phyloP scores from a whole-genome alignment of 75 land plant species.

The Pinus taeda region DNA sequence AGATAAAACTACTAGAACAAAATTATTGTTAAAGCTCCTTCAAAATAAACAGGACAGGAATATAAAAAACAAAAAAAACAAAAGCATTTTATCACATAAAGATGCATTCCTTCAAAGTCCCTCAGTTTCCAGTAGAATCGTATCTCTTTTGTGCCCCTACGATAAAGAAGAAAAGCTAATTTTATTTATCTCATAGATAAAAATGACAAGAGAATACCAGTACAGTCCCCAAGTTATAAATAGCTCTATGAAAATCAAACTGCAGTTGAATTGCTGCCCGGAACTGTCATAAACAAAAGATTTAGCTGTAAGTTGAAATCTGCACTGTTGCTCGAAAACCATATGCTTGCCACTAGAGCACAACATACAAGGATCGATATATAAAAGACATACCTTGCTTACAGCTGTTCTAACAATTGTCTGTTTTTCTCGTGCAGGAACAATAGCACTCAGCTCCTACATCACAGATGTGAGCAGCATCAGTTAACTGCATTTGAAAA shows the following conservation, averaged over 20 bases:
- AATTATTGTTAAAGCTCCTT: neutral
- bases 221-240: slow-evolving; percentile 98
- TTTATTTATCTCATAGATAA: neutral
- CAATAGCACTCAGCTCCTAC: slow-evolving; percentile 97
- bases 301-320: neutral
- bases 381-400: slow-evolving; percentile 66
- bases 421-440: slow-evolving; percentile 80
- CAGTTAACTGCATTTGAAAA: too few relatives aligned
- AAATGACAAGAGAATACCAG: slow-evolving; percentile 45
- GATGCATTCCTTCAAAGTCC: neutral
- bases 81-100: neutral
- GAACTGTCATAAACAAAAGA: slow-evolving; percentile 52
- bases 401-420: slow-evolving; percentile 86
- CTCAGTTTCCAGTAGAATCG: too few relatives aligned
- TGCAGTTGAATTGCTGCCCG: slow-evolving; percentile 92
- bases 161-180: neutral
- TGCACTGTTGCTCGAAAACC: neutral
- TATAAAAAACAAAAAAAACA: neutral
- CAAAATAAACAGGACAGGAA: neutral
- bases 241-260: slow-evolving; percentile 97
- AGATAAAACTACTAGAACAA: neutral
- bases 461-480: neutral
- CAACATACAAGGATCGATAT: slow-evolving; percentile 10
- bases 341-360: neutral
- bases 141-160: neutral